Base-by-base conservation (phyloP, 179 eudicot genomes). In the Corrigiola litoralis region DNA sequence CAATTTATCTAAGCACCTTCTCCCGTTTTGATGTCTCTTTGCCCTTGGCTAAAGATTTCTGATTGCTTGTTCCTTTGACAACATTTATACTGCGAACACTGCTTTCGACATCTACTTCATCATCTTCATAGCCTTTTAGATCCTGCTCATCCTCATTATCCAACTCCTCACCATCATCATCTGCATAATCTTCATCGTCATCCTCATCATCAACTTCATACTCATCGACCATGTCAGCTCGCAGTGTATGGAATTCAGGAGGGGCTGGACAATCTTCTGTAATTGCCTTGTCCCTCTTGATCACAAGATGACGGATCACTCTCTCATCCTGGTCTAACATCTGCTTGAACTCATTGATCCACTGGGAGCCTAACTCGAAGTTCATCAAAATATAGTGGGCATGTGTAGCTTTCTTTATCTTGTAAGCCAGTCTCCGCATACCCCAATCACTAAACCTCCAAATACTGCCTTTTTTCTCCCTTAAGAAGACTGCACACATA, bases 401-500 rank as follows among this genome's bases (percentile, higher is more conserved):
- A 34, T 83, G 81, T 17, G 80, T 86, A 14, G 97, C 88, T 66
- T 94, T 94, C 66, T 83, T 72, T 74, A 94, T 94, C 80, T 81
- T 81, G 80, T 94, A 94, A 32, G 95, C 94, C 57, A 94, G 82
- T 63, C 92, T 85, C 24, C 99, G 75, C 73, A 88, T 77, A 21
- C 99, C 99, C 99, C 99, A 94, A 47, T 94, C 97, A 61, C 88
- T 90, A 70, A 94, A 90, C 81, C 99, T 83, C 95, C 94, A 88
- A 36, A 94, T 57, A 74, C 71, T 84, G 24, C 99, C 99, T 69
- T 94, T 83, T 73, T 94, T 94, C 80, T 90, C 95, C 74, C 60
- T 79, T 50, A 94, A 53, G 51, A 86, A 94, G 6, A 83, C 99
- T 94, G 81, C 70, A 70, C 57, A 65, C 28, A 37, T 59, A 61